Base-by-base conservation (phyloP, 768 basidiomycete species). In the Suillus brevipes region DNA sequence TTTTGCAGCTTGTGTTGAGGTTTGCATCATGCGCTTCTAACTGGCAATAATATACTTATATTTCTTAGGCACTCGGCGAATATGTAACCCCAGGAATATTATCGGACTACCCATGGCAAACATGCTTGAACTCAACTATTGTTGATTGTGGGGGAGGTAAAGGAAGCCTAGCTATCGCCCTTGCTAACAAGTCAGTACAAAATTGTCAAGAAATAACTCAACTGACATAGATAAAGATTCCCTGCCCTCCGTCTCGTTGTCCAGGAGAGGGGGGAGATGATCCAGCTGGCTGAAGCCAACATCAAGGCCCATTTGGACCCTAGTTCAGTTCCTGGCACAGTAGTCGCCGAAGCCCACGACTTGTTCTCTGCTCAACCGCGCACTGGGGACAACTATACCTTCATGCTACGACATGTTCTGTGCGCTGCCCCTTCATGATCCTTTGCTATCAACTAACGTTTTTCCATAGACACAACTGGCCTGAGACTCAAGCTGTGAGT, bases 111-210 rank as follows among this genome's bases (percentile, higher is more conserved):
- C 75, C 79, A 28, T 80, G 80, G 79, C 72, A 67, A 25, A 71
- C 72, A 5, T 72, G 78, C 61, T 69, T 72, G 31, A 64, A 13
- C 78, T 78, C 64, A 77, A 80, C 74, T 14, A 75, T 81, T 50
- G 77, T 81, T 38, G 80, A 81, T 63, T 73, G 79, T 28, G 80
- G 80, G 65, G 79, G 80, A 40, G 80, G 79, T 6, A 78, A 78
- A 68, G 80, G 80, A 55, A 79, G 76, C 13, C 71, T 81, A 10
- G 77, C 76, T 60, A 78, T 78, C 63, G 78, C 79, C n/a, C 77
- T 81, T 38, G 80, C 79, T 20, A 71, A 66, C 36, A 78, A 73
- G 78, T 81, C 47, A 37, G 36, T 58, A 18, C 63, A 23, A 38
- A 23, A 18, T 37, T 36, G 7, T 38, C 4, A 23, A 38, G 28